A percentile compares a stretch with the other conserved stretches of the same genome.
phyloP scores from a whole-genome alignment of 2,329 filamentous ascomycete species.

The Rugonectria rugulosa region DNA sequence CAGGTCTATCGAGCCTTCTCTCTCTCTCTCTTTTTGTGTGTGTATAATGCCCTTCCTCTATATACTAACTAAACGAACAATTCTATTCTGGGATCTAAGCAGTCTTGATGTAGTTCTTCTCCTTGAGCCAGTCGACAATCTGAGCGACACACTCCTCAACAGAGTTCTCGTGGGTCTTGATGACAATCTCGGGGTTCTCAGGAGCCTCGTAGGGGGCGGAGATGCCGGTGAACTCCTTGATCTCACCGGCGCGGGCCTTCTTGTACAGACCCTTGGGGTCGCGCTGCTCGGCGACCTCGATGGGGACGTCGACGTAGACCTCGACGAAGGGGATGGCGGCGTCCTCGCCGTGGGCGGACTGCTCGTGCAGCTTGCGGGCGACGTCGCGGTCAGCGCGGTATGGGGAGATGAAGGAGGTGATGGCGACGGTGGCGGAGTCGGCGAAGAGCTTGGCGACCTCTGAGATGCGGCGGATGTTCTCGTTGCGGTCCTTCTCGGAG shows the following conservation, averaged over 20 bases:
- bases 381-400: constrained; percentile 87
- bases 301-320: constrained; percentile 89
- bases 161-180: constrained; percentile 80
- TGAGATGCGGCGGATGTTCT: constrained; percentile 96
- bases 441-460: constrained; percentile 98
- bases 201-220: constrained; percentile 95
- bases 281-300: constrained; percentile 91
- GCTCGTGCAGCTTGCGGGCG: constrained; percentile 80
- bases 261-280: constrained; percentile 99
- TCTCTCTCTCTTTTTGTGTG: no score
- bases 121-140: constrained; percentile 81
- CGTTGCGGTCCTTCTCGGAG: constrained; percentile 89
- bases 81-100: constrained; percentile 17
- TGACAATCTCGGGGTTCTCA: constrained; percentile 82
- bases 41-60: constrained; percentile 16
- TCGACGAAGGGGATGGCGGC: constrained; percentile 88
- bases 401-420: constrained; percentile 97
- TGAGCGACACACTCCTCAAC: constrained; percentile 89
- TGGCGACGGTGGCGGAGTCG: constrained; percentile 83
- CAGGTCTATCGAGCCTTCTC: constrained; percentile 8
- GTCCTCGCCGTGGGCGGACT: constrained; percentile 59
- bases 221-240: constrained; percentile 97
- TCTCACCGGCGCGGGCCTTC: constrained; percentile 91
- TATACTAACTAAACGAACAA: constrained; percentile 14
- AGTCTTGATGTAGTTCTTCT: constrained; percentile 61